These are phyloP conservation scores for Cydonia oblonga DNA, from an alignment of 331 rosid species.

Conservation along the genomic window DNA sequence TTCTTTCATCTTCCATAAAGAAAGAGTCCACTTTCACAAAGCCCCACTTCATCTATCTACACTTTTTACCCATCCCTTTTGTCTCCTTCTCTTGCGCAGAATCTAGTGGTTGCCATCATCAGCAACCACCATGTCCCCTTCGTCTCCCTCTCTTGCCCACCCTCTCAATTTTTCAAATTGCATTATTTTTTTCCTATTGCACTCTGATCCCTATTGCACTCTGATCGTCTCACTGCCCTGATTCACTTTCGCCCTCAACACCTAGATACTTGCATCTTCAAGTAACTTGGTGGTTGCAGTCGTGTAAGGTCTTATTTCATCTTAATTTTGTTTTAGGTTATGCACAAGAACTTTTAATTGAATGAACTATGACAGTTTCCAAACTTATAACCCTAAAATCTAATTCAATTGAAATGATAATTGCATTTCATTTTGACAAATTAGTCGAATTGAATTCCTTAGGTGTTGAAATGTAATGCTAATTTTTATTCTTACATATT, in stretches of 20 bases:
- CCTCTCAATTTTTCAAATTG: too few relatives aligned
- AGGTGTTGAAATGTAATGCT: not conserved
- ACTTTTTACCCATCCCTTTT: not conserved
- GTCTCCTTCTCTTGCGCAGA: too few relatives aligned
- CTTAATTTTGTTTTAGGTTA: not conserved
- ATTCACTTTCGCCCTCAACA: not conserved
- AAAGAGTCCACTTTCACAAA: not conserved
- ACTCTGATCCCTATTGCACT: not conserved
- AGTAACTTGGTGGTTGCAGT: not conserved
- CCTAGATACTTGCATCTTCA: not conserved
- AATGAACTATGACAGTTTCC: not conserved
- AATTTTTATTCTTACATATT: too few relatives aligned
- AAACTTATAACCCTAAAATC: not conserved
- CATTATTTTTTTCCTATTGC: not conserved
- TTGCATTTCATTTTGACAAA: not conserved
- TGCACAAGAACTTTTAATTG: not conserved
- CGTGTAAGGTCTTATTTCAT: not conserved
- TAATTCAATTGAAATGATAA: not conserved
- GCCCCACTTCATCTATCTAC: not conserved
- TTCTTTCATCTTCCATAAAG: not conserved
- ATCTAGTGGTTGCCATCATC: not conserved
- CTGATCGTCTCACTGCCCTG: not conserved
- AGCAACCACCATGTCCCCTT: not conserved
- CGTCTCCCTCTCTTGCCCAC: not conserved
- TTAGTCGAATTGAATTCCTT: not conserved